Evolutionary conservation across 1,284 basidiomycete genomes (phyloP).

Genomic region (Naganishia albida): DNA sequence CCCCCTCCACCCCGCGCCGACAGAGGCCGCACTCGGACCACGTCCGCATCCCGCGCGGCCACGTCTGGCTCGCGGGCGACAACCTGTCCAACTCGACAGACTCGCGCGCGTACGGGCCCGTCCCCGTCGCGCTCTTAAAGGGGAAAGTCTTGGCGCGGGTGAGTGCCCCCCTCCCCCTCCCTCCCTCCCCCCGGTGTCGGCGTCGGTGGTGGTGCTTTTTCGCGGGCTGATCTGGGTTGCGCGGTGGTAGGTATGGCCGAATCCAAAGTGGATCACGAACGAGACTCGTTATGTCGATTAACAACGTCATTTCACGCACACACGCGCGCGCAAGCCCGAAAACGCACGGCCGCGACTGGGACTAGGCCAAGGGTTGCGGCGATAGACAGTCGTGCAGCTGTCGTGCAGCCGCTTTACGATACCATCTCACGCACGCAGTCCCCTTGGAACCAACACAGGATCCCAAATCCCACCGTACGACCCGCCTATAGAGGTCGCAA

Average conservation of each 20-base stretch:
- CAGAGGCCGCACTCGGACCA: slow-evolving; percentile 61
- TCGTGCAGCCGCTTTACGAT: too few relatives aligned
- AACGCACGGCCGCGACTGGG: too few relatives aligned
- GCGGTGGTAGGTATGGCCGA: slow-evolving; percentile 30
- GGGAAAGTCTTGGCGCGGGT: slow-evolving; percentile 78
- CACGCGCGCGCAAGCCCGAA: too few relatives aligned
- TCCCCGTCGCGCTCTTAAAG: slow-evolving; percentile 77
- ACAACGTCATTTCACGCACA: too few relatives aligned
- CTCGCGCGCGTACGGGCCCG: slow-evolving; percentile 86
- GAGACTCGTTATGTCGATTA: slow-evolving; percentile 22
- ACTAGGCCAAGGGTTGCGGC: too few relatives aligned
- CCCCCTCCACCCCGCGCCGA: slow-evolving; percentile 5
- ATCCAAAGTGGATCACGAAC: slow-evolving; percentile 31
- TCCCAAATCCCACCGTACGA: too few relatives aligned
- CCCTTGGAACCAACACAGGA: too few relatives aligned
- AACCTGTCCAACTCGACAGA: slow-evolving; percentile 82
- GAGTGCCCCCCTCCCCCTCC: not conserved
- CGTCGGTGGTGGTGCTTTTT: not conserved
- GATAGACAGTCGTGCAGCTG: too few relatives aligned
- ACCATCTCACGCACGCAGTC: too few relatives aligned
- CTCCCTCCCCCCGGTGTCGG: not conserved
- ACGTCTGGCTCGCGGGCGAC: slow-evolving; percentile 92
- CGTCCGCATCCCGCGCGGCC: slow-evolving; percentile 73
- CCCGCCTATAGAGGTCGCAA: too few relatives aligned
- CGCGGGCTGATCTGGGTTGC: too few relatives aligned